Base-by-base conservation (phyloP, 2,329 filamentous ascomycete genomes). In the Hirsutella rhossiliensis region DNA sequence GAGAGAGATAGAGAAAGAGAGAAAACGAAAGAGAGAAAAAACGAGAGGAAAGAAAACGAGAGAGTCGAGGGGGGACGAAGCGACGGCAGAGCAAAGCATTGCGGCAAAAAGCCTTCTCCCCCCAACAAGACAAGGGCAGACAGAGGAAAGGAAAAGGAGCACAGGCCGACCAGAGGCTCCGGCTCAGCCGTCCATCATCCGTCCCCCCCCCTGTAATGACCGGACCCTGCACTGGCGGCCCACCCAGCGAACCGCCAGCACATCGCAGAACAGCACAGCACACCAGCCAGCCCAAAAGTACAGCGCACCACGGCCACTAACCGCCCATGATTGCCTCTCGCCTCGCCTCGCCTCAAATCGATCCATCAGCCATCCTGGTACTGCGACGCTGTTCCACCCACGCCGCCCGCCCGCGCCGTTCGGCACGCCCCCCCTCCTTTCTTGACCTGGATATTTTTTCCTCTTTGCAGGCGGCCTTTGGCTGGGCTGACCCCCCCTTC, bases 181-280 rank as follows among this genome's bases (percentile, higher is more conserved):
- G 20, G 27, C 32, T n/a, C 28, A 12, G 32, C 23, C 34, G 20
- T 29, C 34, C n/a, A 20, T 8, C 20, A 30, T 28, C 41, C 38
- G 23, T 27, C 37, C 41, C 32, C 32, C 7, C 32, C 32, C 15
- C 15, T 34, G 32, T 34, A 11, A 34, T 11, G 17, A 34, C 34
- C 7, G 34, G 34, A 17, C 34, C 18, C 15, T 15, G 8, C 34
- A 11, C n/a, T n/a, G n/a, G n/a, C 9, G 34, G 34, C 15, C 34
- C 18, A 17, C 30, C 5, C 15, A 36, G 36, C 28, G 32, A 30
- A 23, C 41, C 29, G 42, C 37, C 37, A 44, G 38, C 42, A 40
- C 38, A 40, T 32, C 53, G 51, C 45, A 39, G 36, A 50, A 49
- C 44, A 47, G 47, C 46, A 52, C 51, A 39, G 41, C 44, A 47